Evolutionary conservation across 495 filamentous ascomycete genomes (phyloP).

Genomic region (Hyaloscypha finlandica): DNA sequence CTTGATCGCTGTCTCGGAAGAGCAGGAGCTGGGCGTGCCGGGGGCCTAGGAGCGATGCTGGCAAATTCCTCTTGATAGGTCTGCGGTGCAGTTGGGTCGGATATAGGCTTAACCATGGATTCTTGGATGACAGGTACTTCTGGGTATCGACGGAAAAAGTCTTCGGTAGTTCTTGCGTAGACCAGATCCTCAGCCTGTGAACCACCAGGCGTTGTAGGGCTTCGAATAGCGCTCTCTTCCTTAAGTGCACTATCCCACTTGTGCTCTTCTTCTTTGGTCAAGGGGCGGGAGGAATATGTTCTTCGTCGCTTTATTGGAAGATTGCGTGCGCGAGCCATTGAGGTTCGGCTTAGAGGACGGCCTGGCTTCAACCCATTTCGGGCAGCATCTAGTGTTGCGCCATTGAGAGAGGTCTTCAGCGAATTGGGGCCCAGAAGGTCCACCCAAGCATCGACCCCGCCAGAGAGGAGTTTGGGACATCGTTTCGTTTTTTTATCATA

Average conservation of each 20-base stretch:
- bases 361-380: conserved; percentile 22
- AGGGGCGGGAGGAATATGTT: conserved; percentile 27
- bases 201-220: conserved; percentile 15
- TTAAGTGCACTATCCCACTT: conserved; percentile 44
- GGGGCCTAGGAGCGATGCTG: conserved; percentile 44
- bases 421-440: conserved; percentile 72
- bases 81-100: conserved; percentile 7
- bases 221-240: conserved; percentile 32
- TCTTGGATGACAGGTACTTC: conserved; percentile 69
- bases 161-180: conserved; percentile 58
- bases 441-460: conserved; percentile 85
- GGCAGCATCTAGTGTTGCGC: neutral
- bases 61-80: conserved; percentile 32
- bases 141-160: conserved; percentile 82
- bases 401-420: conserved; percentile 44
- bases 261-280: conserved; percentile 44
- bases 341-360: conserved; percentile 31
- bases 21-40: conserved; percentile 77
- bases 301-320: conserved; percentile 38
- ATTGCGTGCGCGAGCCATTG: conserved; percentile 42
- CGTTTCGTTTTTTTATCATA: conserved; percentile 67
- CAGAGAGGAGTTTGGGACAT: conserved; percentile 74
- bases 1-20: conserved; percentile 85
- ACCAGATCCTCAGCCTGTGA: conserved; percentile 31
- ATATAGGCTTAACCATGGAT: conserved; percentile 61